Evolutionary conservation across 2,329 filamentous ascomycete species (phyloP).

Genomic region (Immersiporthe knoxdaviesiana): DNA sequence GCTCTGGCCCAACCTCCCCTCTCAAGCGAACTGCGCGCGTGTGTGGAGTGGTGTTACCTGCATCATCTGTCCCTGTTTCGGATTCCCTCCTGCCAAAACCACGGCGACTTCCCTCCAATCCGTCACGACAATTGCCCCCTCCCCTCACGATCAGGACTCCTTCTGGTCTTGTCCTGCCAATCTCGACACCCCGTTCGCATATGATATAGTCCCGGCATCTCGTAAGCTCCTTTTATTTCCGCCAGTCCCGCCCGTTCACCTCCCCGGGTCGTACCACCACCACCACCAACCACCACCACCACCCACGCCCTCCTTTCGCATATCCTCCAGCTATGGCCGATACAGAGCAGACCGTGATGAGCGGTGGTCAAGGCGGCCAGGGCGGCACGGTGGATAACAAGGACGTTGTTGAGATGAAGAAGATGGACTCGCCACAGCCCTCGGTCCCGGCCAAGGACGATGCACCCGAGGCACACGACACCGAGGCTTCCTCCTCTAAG

Average conservation of each 20-base stretch:
- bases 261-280: conserved; percentile 11
- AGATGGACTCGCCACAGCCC: conserved; percentile 24
- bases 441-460: conserved; percentile 29
- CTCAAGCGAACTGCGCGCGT: conserved; percentile 2
- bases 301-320: neutral
- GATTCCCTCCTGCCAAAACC: conserved; percentile 21
- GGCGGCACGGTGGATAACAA: conserved; percentile 23
- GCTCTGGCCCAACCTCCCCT: neutral
- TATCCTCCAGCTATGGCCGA: conserved; percentile 29
- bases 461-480: conserved; percentile 20
- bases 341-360: conserved; percentile 22
- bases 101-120: conserved; percentile 14
- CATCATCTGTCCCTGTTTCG: conserved; percentile 23
- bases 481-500: conserved; percentile 34
- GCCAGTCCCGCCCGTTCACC: conserved; percentile 15
- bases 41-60: conserved; percentile 16
- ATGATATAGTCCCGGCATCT: conserved; percentile 24
- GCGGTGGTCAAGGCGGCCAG: conserved; percentile 15
- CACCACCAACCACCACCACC: conserved; percentile 6
- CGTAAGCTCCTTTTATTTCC: conserved; percentile 13
- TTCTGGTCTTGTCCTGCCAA: conserved; percentile 2
- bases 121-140: neutral
- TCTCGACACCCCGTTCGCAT: conserved; percentile 9
- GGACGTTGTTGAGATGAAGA: conserved; percentile 30
- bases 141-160: neutral